Percentiles rank a stretch among this genome's conserved stretches.
phyloP scores from a whole-genome alignment of 345 rosid genomes.

The Gossypium ekmanianum region DNA sequence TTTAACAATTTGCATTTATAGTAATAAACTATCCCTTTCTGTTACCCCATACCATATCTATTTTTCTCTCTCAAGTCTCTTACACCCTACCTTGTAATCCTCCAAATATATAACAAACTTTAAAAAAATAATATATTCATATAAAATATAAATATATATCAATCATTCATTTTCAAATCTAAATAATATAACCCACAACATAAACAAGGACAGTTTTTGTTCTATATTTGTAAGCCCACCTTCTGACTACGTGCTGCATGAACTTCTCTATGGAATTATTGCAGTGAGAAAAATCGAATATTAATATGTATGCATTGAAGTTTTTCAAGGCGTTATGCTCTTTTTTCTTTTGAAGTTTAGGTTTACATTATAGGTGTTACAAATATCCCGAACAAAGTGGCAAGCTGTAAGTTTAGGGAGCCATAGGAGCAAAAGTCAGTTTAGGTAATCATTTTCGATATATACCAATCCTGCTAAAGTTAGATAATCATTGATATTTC shows the following conservation, averaged over 20 bases:
- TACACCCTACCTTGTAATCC: no score
- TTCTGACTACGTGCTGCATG: background rate
- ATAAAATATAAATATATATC: no score
- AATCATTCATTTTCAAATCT: no score
- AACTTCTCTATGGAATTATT: background rate
- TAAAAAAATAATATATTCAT: no score
- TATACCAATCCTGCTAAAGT: background rate
- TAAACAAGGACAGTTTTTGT: background rate
- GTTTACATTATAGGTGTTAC: slow-evolving; percentile 35
- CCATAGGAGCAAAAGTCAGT: background rate
- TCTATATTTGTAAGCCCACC: background rate
- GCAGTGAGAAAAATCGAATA: background rate
- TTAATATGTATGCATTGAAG: background rate
- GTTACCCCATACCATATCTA: no score
- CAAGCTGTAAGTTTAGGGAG: slow-evolving; percentile 4
- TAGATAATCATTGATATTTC: background rate
- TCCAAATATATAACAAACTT: no score
- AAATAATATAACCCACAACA: background rate
- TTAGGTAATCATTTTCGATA: slow-evolving; percentile 5
- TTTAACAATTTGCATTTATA: no score
- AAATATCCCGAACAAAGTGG: slow-evolving; percentile 22
- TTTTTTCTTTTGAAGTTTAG: slow-evolving; percentile 14
- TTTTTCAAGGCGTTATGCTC: background rate
- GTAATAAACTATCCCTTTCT: no score
- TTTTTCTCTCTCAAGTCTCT: no score